Evolutionary conservation across 208 protist genomes (phyloP).

Genomic region (Acanthamoeba castellanii): DNA sequence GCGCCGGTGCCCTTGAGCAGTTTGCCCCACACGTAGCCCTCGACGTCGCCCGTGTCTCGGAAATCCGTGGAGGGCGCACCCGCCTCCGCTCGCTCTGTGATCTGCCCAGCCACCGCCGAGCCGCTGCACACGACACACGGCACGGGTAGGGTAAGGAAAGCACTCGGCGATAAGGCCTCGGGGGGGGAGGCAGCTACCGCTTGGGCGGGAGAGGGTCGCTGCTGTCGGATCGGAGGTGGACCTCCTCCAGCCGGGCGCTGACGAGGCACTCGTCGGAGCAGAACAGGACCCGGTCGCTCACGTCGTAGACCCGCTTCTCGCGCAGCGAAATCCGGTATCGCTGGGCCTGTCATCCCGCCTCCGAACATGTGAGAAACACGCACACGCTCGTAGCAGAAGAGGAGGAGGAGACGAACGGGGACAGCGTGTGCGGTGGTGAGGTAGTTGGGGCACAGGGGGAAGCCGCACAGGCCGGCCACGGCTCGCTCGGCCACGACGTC

Average conservation of each 20-base stretch:
- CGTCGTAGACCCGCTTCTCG: slow-evolving; percentile 60
- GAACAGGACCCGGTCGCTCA: neutral
- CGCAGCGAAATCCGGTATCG: neutral
- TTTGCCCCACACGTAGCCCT: slow-evolving; percentile 12
- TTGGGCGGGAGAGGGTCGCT: neutral
- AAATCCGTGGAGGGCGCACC: neutral
- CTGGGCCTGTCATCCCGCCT: too few species aligned
- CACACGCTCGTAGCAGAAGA: neutral
- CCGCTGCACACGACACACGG: too few species aligned
- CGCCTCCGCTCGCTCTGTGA: neutral
- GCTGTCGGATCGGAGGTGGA: neutral
- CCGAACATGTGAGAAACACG: neutral
- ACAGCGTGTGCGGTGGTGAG: neutral
- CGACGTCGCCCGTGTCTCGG: neutral
- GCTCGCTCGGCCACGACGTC: slow-evolving; percentile 28
- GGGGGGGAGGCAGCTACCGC: too few species aligned
- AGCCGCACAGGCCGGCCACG: slow-evolving; percentile 7
- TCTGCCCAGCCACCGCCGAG: neutral
- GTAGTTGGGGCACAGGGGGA: slow-evolving; percentile 42
- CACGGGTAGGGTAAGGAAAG: too few species aligned
- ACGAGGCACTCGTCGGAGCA: slow-evolving; percentile 53
- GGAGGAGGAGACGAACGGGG: neutral
- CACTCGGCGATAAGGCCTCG: too few species aligned
- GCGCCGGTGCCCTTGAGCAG: neutral
- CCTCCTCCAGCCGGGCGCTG: neutral